Percentiles rank a stretch among this genome's conserved stretches.
phyloP scores from a whole-genome alignment of 2,329 filamentous ascomycete species.

The Hirsutella rhossiliensis region DNA sequence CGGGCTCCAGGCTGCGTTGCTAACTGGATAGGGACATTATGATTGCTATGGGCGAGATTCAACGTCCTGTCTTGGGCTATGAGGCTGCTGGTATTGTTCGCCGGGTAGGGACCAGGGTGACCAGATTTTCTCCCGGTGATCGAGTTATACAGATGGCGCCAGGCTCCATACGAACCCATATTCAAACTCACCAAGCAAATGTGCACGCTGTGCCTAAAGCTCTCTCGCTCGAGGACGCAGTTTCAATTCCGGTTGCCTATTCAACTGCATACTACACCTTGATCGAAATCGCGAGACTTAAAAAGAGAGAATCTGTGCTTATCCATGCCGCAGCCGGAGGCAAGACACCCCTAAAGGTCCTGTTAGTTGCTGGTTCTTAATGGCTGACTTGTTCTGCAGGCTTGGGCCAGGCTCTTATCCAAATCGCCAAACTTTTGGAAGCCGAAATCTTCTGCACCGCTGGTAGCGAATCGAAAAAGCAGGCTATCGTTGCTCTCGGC shows the following conservation, averaged over 20 bases:
- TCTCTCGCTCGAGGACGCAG: background rate
- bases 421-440: background rate
- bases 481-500: background rate
- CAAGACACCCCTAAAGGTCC: background rate
- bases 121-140: background rate
- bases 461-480: background rate
- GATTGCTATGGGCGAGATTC: constrained; percentile 1
- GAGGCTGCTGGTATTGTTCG: constrained; percentile 1
- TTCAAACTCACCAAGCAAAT: background rate
- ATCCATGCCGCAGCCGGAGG: constrained; percentile 2
- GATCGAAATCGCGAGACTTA: background rate
- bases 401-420: constrained; percentile 1
- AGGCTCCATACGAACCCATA: background rate
- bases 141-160: background rate
- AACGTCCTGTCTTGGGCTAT: background rate
- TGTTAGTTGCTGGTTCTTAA: too few relatives aligned
- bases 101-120: background rate
- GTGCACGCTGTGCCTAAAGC: background rate
- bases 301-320: constrained; percentile 1
- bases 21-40: background rate
- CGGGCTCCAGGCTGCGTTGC: background rate
- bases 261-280: background rate
- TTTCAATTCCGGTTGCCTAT: background rate
- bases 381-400: background rate
- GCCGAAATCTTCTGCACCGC: constrained; percentile 1